Percentiles rank a stretch among this genome's conserved stretches.
Evolutionary conservation across 495 filamentous ascomycete species (phyloP).

Genomic region (Pyrenula massariospora): DNA sequence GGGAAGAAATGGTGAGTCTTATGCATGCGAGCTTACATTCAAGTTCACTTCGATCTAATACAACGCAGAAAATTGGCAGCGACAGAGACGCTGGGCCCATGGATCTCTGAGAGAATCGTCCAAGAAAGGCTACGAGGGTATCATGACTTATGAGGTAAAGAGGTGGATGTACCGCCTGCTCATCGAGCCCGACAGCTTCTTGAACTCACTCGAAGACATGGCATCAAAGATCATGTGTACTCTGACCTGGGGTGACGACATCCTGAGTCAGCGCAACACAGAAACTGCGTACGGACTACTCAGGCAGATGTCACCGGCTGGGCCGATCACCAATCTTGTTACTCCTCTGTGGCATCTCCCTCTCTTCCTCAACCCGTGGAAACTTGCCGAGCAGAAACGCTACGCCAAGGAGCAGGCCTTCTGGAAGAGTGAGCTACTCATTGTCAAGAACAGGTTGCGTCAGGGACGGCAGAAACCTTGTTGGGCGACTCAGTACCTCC

Average conservation of each 20-base stretch:
- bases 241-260: conserved; percentile 20
- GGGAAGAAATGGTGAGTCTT: neutral
- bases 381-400: neutral
- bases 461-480: neutral
- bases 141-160: conserved; percentile 23
- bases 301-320: conserved; percentile 25
- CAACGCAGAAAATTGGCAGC: conserved; percentile 18
- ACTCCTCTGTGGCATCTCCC: conserved; percentile 22
- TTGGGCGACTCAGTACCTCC: neutral
- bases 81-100: conserved; percentile 22
- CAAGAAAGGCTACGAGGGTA: conserved; percentile 18
- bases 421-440: neutral
- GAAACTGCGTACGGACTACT: conserved; percentile 22
- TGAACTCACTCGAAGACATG: conserved; percentile 21
- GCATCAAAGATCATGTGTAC: conserved; percentile 18
- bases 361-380: neutral
- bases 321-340: conserved; percentile 23
- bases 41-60: too few species aligned
- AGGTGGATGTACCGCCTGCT: conserved; percentile 17
- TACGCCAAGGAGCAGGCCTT: neutral
- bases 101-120: conserved; percentile 19
- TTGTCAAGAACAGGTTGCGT: neutral
- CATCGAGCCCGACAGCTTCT: conserved; percentile 19
- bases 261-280: conserved; percentile 15
- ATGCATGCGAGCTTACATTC: too few species aligned